Base-by-base conservation (phyloP, 73 alveolate species). In the Symbiodinium natans region DNA sequence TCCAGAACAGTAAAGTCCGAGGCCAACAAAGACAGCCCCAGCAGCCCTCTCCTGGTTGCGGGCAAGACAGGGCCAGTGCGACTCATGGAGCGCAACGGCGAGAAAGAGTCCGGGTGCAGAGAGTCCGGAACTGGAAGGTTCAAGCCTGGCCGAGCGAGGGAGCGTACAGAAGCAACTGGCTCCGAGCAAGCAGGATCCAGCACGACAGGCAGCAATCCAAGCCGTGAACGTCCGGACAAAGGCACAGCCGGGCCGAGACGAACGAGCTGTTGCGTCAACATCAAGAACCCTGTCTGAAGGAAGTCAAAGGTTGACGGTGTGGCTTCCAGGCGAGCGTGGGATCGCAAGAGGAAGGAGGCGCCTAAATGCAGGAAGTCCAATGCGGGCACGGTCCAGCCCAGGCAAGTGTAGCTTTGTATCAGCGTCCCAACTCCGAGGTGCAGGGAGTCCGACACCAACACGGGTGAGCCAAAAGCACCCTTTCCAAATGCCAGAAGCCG, bases 291-390 rank as follows among this genome's bases (percentile, higher is more conserved):
- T 71, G 75, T 39, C 27, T 63, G n/a, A 2, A 68, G 73, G 74
- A 27, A 29, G 75, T 89, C 95, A n/a, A 59, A 40, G 23, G 34
- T 19, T 29, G 86, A 41, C 82, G 31, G n/a, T 25, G 41, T 40
- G 38, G 48, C 41, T 63, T 48, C 98, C 84, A 31, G 38, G 36
- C 43, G 29, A 43, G 23, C 34, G 31, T 52, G 41, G 92, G 83
- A 33, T 43, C 46, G 90, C 40, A 40, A n/a, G 38, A 43, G 74
- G 71, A 92, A 63, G 17, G 31, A 36, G 46, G 41, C 8, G 42
- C 46, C 98, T 46, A 43, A 29, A 41, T 74, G 41, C 31, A 48
- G 92, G 38, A 19, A 41, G 41, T 92, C 98, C 83, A 46, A 36
- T 41, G 48, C 71, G 33, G 31, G 54, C 63, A 77, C 59, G 25